These are phyloP conservation scores for Fusarium tjaetaba DNA, from an alignment of 2,329 filamentous ascomycete genomes.

Conservation along the genomic window DNA sequence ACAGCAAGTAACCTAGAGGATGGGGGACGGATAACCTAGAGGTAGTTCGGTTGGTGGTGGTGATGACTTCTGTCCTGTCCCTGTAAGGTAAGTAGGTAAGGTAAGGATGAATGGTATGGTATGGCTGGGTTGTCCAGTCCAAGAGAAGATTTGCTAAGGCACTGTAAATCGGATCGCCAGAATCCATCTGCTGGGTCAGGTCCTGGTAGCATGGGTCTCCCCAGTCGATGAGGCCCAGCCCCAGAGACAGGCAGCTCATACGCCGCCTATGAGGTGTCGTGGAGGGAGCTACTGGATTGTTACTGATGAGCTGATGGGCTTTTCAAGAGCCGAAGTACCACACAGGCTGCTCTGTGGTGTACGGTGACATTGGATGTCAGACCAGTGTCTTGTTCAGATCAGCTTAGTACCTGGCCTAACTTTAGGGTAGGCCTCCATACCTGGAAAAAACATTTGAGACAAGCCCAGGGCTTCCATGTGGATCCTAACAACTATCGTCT, in stretches of 20 bases:
- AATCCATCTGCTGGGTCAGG: background rate
- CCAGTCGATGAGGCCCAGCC: constrained; percentile 40
- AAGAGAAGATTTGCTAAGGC: constrained; percentile 47
- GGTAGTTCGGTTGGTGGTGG: constrained; percentile 39
- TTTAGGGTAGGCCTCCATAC: background rate
- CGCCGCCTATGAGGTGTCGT: background rate
- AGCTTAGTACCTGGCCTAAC: constrained; percentile 4
- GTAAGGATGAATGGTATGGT: background rate
- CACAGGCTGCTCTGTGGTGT: constrained; percentile 25
- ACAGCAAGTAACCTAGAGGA: constrained; percentile 11
- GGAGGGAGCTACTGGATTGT: constrained; percentile 19
- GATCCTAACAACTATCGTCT: constrained; percentile 8
- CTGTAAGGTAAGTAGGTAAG: background rate
- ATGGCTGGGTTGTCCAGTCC: background rate
- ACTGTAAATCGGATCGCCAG: constrained; percentile 12
- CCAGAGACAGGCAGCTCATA: constrained; percentile 3
- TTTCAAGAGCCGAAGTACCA: constrained; percentile 33
- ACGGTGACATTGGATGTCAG: constrained; percentile 31
- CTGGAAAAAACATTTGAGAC: constrained; percentile 17
- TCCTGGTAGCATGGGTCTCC: constrained; percentile 35
- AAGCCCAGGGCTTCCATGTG: background rate
- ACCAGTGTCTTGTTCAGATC: constrained; percentile 6
- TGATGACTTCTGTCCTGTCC: constrained; percentile 44
- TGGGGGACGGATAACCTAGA: constrained; percentile 26
- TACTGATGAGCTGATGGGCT: constrained; percentile 27